Conservation (phyloP, 352 stramenopile genomes). For the Hyaloperonospora brassicae region DNA sequence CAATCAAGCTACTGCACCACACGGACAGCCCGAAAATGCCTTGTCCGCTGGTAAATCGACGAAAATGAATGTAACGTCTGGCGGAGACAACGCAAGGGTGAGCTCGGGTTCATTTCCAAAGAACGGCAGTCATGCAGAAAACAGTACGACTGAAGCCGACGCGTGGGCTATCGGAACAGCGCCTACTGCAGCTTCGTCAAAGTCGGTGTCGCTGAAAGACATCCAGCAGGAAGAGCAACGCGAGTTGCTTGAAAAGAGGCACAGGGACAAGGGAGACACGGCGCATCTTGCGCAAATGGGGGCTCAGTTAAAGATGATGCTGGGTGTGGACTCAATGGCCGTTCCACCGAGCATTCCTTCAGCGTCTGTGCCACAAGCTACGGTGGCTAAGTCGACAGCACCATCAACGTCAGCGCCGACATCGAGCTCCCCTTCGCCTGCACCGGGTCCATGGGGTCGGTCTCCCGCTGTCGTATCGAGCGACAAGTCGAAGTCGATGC, state of each 20-base stretch:
- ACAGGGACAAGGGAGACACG: slow-evolving; percentile 21
- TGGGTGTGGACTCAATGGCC: slow-evolving; percentile 48
- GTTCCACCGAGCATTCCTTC: slow-evolving; percentile 11
- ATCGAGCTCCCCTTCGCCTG: slow-evolving; percentile 16
- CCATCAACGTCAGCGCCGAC: slow-evolving; percentile 8
- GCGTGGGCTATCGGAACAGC: slow-evolving; percentile 32
- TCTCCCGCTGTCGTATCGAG: slow-evolving; percentile 25
- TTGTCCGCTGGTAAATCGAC: slow-evolving; percentile 13
- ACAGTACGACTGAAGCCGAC: slow-evolving; percentile 20
- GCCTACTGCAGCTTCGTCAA: slow-evolving; percentile 7
- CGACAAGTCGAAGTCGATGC: slow-evolving; percentile 46
- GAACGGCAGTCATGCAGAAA: slow-evolving; percentile 24
- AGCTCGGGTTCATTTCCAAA: slow-evolving; percentile 18
- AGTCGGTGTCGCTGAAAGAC: slow-evolving; percentile 58
- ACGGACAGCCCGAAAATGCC: slow-evolving; percentile 6
- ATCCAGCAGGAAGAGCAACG: slow-evolving; percentile 80
- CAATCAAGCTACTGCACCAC: slow-evolving; percentile 3
- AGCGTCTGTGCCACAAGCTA: slow-evolving; percentile 4
- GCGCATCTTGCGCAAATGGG: slow-evolving; percentile 73
- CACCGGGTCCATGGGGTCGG: slow-evolving; percentile 44
- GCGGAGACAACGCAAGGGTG: slow-evolving; percentile 16
- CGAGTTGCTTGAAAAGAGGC: slow-evolving; percentile 50
- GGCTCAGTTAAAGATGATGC: slow-evolving; percentile 84
- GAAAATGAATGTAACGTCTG: slow-evolving; percentile 10
- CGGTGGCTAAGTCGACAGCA: slow-evolving; percentile 1